Evolutionary conservation across 2,329 filamentous ascomycete species (phyloP).

Genomic region (Plenodomus biglobosus): DNA sequence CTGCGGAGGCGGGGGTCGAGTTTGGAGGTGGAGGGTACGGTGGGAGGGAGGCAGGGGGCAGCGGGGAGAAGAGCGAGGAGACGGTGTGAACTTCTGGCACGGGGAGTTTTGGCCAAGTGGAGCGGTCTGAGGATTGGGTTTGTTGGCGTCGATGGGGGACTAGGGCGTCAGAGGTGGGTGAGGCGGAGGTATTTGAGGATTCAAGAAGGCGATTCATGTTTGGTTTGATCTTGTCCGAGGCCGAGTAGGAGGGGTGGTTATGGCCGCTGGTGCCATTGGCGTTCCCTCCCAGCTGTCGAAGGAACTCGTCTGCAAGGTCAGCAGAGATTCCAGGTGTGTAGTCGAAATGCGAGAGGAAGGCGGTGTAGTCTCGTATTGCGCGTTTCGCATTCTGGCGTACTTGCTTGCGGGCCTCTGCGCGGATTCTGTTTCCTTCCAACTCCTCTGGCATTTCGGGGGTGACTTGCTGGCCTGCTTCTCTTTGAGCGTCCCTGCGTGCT

Average conservation of each 20-base stretch:
- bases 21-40: slow-evolving; percentile 57
- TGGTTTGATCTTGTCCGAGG: slow-evolving; percentile 17
- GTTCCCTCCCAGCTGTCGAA: slow-evolving; percentile 28
- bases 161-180: slow-evolving; percentile 46
- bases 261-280: slow-evolving; percentile 21
- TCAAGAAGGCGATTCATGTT: slow-evolving; percentile 33
- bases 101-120: slow-evolving; percentile 52
- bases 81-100: slow-evolving; percentile 56
- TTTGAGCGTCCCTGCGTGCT: slow-evolving; percentile 24
- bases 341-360: slow-evolving; percentile 72
- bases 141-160: slow-evolving; percentile 44
- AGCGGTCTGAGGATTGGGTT: slow-evolving; percentile 33
- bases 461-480: slow-evolving; percentile 30
- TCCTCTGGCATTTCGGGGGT: slow-evolving; percentile 49
- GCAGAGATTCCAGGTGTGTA: slow-evolving; percentile 72
- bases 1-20: slow-evolving; percentile 32
- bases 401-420: slow-evolving; percentile 64
- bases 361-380: slow-evolving; percentile 72
- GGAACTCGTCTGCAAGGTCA: slow-evolving; percentile 59
- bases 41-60: slow-evolving; percentile 67
- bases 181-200: slow-evolving; percentile 16
- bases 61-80: slow-evolving; percentile 69
- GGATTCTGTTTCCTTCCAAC: slow-evolving; percentile 49
- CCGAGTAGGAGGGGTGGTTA: slow-evolving; percentile 8
- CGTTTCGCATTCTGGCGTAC: slow-evolving; percentile 75